These are phyloP conservation scores for Misopates orontium DNA, from an alignment of 257 asterid genomes.

Conservation along the genomic window DNA sequence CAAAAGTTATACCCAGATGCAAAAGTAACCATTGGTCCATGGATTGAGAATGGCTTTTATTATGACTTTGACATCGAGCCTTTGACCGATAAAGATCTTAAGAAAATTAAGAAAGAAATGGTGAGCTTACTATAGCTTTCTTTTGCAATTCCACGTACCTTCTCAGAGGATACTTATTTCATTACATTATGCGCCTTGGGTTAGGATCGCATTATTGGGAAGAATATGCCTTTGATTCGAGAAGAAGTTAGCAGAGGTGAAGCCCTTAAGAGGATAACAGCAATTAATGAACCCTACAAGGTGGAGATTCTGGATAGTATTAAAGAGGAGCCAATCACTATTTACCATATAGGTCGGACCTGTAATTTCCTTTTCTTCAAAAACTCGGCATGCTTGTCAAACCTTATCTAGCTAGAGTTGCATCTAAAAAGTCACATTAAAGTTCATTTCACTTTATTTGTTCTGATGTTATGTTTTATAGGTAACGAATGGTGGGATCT, in stretches of 20 bases:
- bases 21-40: slow-evolving; percentile 94
- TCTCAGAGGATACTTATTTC: background rate
- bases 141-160: background rate
- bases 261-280: slow-evolving; percentile 73
- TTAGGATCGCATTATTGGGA: slow-evolving; percentile 88
- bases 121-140: slow-evolving; percentile 31
- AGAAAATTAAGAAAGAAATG: slow-evolving; percentile 95
- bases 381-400: background rate
- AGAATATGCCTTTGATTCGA: slow-evolving; percentile 76
- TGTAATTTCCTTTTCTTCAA: slow-evolving; percentile 12
- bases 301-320: slow-evolving; percentile 82
- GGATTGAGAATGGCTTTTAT: slow-evolving; percentile 94
- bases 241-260: slow-evolving; percentile 91
- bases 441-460: background rate
- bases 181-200: slow-evolving; percentile 31
- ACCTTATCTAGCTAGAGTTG: slow-evolving; percentile 1
- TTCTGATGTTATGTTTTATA: slow-evolving; percentile 13
- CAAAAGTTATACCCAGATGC: slow-evolving; percentile 91
- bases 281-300: slow-evolving; percentile 88
- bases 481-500: slow-evolving; percentile 99
- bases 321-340: slow-evolving; percentile 83
- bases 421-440: background rate
- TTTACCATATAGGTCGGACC: slow-evolving; percentile 79
- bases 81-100: slow-evolving; percentile 84
- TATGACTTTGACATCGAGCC: slow-evolving; percentile 97